These are phyloP conservation scores for Phytophthora macrochlamydospora DNA, from an alignment of 352 stramenopile species.

Conservation along the genomic window DNA sequence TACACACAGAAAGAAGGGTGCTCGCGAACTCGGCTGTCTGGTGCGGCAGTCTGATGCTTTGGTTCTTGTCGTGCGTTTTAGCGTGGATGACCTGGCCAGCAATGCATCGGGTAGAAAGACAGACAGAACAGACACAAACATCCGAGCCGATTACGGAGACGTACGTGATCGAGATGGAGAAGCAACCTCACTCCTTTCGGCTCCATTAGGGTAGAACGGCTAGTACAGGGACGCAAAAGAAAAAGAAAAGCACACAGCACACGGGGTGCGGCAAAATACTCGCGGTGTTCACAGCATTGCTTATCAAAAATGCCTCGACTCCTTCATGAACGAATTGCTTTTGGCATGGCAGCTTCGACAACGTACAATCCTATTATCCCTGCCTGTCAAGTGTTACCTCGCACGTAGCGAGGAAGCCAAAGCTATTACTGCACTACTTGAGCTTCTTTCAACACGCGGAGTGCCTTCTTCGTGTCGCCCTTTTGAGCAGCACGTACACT, in stretches of 20 bases:
- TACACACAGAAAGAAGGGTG: conserved; percentile 13
- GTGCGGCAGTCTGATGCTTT: conserved; percentile 12
- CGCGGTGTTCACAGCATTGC: conserved; percentile 7
- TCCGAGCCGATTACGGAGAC: conserved; percentile 24
- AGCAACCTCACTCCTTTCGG: conserved; percentile 17
- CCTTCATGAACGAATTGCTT: background rate
- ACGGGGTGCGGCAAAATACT: conserved; percentile 14
- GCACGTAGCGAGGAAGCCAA: too few species aligned
- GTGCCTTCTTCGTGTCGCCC: conserved; percentile 87
- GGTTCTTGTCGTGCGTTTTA: conserved; percentile 13
- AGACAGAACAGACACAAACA: conserved; percentile 28
- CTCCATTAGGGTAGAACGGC: conserved; percentile 37
- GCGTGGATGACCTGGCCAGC: conserved; percentile 7
- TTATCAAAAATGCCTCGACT: conserved; percentile 2
- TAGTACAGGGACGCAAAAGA: conserved; percentile 29
- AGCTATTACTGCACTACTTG: conserved; percentile 61
- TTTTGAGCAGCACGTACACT: conserved; percentile 91
- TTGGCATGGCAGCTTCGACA: background rate
- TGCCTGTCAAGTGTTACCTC: background rate
- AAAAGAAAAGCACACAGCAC: conserved; percentile 30
- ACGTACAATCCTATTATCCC: conserved; percentile 2
- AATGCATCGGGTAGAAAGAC: conserved; percentile 41
- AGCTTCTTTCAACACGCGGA: conserved; percentile 87
- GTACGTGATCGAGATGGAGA: conserved; percentile 22
- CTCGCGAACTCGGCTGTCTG: conserved; percentile 10